Evolutionary conservation across 768 basidiomycete genomes (phyloP), one percentile per base, ranked within the genome.

Genomic region (Chalciporus pseudorubinellus): DNA sequence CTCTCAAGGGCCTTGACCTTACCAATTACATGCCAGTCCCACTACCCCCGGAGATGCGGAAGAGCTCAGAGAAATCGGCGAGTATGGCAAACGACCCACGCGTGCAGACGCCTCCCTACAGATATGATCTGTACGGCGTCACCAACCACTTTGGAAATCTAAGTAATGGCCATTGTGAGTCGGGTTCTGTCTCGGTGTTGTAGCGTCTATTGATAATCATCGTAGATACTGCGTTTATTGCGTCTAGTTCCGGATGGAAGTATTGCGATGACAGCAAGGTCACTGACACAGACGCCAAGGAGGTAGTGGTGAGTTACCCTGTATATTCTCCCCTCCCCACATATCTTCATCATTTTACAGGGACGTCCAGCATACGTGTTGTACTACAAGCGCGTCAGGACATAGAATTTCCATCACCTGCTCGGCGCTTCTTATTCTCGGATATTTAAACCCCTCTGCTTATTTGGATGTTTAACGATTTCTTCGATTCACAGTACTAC

Each of bases 61-160:
- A 75, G 59, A 70, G 67, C n/a, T 72, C 69, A 60, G 70, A 76
- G 45, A 78, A 77, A 6, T 22, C 53, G 18, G 14, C 46, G 24
- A 51, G 40, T 13, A 33, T 36, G 68, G 36, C 60, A 72, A 84
- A 88, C 18, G 94, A 94, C 65, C 89, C 93, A 1, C 77, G 90
- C 18, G 75, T 81, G 16, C 91, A 94, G 69, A 63, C 84, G n/a
- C 92, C 91, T 19, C 93, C 93, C 2, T 98, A 92, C 67, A 80
- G 75, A 58, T 99, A 98, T 66, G 95, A 99, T 62, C 72, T 98
- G 57, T 98, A 97, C 63, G 95, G 79, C 10, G 94, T 98, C 38
- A 95, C 92, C 51, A 98, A 98, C 68, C 97, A 99, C 71, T 92
- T 85, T 68, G 97, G 97, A 2, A 95, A 85, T 64, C 72, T 99